Conservation (phyloP, 139 green algal genomes). For the Pleodorina starrii region DNA sequence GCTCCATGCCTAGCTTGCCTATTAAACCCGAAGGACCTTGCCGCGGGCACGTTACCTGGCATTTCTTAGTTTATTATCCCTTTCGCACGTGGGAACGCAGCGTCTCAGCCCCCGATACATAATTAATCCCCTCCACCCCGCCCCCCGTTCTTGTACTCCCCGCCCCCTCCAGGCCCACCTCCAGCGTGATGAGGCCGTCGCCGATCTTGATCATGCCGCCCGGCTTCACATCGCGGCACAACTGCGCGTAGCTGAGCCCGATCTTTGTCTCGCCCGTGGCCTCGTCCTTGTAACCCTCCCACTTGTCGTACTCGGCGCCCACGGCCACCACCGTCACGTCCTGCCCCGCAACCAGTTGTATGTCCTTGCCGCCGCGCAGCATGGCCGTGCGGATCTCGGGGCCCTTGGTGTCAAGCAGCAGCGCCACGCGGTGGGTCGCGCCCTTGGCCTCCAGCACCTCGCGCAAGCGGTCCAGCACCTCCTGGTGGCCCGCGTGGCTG, state of each 20-base stretch:
- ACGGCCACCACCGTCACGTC: slow-evolving; percentile 71
- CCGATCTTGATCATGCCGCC: slow-evolving; percentile 78
- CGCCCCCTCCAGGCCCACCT: slow-evolving; percentile 30
- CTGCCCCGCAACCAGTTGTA: slow-evolving; percentile 63
- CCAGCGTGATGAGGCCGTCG: slow-evolving; percentile 75
- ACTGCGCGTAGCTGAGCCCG: slow-evolving; percentile 67
- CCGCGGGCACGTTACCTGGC: too few relatives aligned
- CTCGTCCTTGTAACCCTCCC: slow-evolving; percentile 64
- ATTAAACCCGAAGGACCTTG: too few relatives aligned
- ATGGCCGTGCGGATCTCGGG: slow-evolving; percentile 74
- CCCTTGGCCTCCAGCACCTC: slow-evolving; percentile 25
- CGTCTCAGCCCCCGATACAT: too few relatives aligned
- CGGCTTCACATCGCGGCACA: slow-evolving; percentile 68
- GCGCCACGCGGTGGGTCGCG: slow-evolving; percentile 66
- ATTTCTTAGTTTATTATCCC: too few relatives aligned
- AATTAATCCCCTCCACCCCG: too few relatives aligned
- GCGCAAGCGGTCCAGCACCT: slow-evolving; percentile 59
- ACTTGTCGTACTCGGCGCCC: slow-evolving; percentile 68
- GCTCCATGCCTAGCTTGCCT: too few relatives aligned
- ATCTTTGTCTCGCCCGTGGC: slow-evolving; percentile 67
- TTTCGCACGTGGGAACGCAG: too few relatives aligned
- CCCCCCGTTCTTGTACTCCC: not conserved
- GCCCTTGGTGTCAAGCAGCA: slow-evolving; percentile 56
- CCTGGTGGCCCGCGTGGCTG: slow-evolving; percentile 72
- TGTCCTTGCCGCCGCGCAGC: slow-evolving; percentile 62